phyloP scores from a whole-genome alignment of 2,329 filamentous ascomycete species.

The Ascomycota sp. region DNA sequence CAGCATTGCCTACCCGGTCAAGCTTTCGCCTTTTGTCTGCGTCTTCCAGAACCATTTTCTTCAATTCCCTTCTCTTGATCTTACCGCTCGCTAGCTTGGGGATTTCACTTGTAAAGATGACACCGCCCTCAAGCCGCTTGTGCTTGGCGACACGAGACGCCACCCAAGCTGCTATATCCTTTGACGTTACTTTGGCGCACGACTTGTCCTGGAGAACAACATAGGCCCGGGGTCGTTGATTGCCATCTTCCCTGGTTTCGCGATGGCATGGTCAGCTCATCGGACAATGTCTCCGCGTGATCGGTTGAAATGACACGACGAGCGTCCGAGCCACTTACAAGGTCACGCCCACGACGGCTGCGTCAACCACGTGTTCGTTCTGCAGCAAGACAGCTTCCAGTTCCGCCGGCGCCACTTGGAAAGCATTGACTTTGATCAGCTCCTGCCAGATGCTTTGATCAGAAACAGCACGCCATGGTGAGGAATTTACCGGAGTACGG shows the following conservation, averaged over 20 bases:
- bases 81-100: constrained; percentile 40
- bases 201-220: constrained; percentile 9
- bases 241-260: constrained; percentile 10
- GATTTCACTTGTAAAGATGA: constrained; percentile 40
- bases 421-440: constrained; percentile 32
- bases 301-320: too few relatives aligned
- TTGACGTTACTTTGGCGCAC: constrained; percentile 6
- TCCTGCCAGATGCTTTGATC: constrained; percentile 19
- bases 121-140: constrained; percentile 47
- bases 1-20: background rate
- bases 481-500: too few relatives aligned
- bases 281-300: too few relatives aligned
- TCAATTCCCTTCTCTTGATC: constrained; percentile 18
- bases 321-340: background rate
- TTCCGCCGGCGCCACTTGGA: constrained; percentile 45
- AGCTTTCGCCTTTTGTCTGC: background rate
- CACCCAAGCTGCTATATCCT: constrained; percentile 9
- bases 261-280: too few relatives aligned
- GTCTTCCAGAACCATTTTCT: background rate
- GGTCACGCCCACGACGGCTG: constrained; percentile 37
- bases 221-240: constrained; percentile 24
- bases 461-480: too few relatives aligned
- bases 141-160: constrained; percentile 19
- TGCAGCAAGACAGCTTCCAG: constrained; percentile 25
- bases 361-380: constrained; percentile 25